Percentiles rank a stretch among this genome's conserved stretches.
phyloP scores from a whole-genome alignment of 331 rosid genomes.

The Quercus lobata region DNA sequence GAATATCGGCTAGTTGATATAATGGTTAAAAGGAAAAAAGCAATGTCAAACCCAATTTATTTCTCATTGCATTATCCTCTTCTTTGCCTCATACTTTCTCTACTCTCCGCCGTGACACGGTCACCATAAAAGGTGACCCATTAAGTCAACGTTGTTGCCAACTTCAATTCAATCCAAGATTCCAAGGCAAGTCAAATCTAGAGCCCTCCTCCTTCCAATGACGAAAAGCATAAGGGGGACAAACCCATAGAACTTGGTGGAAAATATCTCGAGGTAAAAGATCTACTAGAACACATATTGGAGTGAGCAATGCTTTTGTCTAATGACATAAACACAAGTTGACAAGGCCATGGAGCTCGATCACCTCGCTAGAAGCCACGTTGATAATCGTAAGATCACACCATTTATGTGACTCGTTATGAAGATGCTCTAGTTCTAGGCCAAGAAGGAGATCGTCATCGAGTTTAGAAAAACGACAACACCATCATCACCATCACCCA shows the following conservation, averaged over 20 bases:
- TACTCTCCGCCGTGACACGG: too few relatives aligned
- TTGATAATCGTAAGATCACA: constrained; percentile 86
- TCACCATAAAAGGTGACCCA: too few relatives aligned
- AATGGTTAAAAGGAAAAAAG: too few relatives aligned
- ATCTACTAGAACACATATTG: constrained; percentile 83
- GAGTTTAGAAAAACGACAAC: constrained; percentile 84
- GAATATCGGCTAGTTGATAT: too few relatives aligned
- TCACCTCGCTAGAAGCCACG: constrained; percentile 80
- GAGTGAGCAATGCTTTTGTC: constrained; percentile 97
- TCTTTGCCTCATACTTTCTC: too few relatives aligned
- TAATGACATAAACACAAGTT: constrained; percentile 88
- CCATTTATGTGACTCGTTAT: constrained; percentile 92
- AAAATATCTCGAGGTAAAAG: constrained; percentile 87
- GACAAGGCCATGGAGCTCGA: constrained; percentile 97
- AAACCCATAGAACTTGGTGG: constrained; percentile 86
- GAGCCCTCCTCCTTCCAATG: constrained; percentile 33
- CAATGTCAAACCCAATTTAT: too few relatives aligned
- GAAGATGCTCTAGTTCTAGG: constrained; percentile 98
- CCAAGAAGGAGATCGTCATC: constrained; percentile 92
- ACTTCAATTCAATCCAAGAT: too few relatives aligned
- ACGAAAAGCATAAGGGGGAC: constrained; percentile 89
- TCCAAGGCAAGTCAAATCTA: too few relatives aligned
- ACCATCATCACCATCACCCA: too few relatives aligned
- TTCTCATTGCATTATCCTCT: too few relatives aligned
- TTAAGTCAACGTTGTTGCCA: too few relatives aligned